Evolutionary conservation across 306 rosid genomes (phyloP).

Genomic region (Rubus parviflorus): DNA sequence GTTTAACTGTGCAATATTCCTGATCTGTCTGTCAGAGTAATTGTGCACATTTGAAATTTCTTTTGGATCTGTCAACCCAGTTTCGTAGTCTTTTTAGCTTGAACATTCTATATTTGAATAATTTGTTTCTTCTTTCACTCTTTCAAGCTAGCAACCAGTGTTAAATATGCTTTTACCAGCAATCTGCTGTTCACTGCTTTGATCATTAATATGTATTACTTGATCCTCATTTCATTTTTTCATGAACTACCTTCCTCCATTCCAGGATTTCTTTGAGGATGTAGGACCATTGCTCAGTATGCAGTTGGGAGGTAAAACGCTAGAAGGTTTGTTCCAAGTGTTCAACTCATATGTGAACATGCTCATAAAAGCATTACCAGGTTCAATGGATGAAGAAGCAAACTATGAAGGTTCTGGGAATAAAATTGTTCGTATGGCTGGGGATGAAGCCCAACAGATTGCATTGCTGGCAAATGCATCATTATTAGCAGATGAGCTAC

Average conservation of each 20-base stretch:
- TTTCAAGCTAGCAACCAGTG: not conserved
- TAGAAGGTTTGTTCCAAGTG: constrained; percentile 92
- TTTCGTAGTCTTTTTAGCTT: not conserved
- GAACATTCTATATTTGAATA: not conserved
- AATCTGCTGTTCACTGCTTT: not conserved
- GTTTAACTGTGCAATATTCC: not conserved
- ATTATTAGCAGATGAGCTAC: constrained; percentile 84
- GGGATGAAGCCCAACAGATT: constrained; percentile 90
- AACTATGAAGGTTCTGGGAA: constrained; percentile 75
- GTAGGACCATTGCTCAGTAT: constrained; percentile 97
- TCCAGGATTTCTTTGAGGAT: constrained; percentile 96
- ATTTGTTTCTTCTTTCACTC: not conserved
- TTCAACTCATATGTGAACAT: constrained; percentile 75
- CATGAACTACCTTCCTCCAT: constrained; percentile 20
- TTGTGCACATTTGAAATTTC: not conserved
- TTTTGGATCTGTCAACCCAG: not conserved
- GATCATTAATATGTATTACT: not conserved
- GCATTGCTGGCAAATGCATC: constrained; percentile 99
- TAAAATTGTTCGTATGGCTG: constrained; percentile 88
- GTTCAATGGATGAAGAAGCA: constrained; percentile 93
- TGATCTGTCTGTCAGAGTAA: not conserved
- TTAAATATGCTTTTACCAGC: not conserved
- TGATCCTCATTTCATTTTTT: not conserved
- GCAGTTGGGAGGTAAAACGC: constrained; percentile 97
- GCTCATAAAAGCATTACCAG: constrained; percentile 90